Conservation (phyloP, 441 rosid genomes). For the Jatropha podagrica region DNA sequence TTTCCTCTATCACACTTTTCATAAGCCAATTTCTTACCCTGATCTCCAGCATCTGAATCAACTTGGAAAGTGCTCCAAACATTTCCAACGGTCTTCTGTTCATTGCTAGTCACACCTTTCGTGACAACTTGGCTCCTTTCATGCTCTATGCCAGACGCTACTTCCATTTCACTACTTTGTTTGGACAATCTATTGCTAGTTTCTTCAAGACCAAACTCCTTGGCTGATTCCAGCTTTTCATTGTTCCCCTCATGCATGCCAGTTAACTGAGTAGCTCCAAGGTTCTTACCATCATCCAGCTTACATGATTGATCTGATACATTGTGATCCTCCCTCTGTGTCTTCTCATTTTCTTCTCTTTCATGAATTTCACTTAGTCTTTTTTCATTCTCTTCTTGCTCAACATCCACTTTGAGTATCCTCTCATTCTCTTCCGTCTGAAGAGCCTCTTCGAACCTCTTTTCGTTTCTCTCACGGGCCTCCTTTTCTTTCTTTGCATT, state of each 20-base stretch:
- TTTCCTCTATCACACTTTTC: constrained; percentile 35
- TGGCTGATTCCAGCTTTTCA: constrained; percentile 28
- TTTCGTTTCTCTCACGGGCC: constrained; percentile 27
- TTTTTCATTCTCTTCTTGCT: constrained; percentile 38
- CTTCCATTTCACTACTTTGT: constrained; percentile 28
- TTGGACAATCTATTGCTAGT: constrained; percentile 27
- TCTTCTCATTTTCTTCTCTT: constrained; percentile 38
- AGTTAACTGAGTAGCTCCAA: constrained; percentile 25
- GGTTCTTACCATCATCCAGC: constrained; percentile 26
- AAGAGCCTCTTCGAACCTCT: constrained; percentile 16
- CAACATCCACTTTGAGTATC: constrained; percentile 28
- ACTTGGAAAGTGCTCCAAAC: constrained; percentile 20
- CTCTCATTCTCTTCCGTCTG: constrained; percentile 24
- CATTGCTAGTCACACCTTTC: constrained; percentile 27
- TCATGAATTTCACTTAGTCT: constrained; percentile 32
- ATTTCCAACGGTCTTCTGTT: constrained; percentile 37
- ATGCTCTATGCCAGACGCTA: constrained; percentile 29
- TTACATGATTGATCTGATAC: constrained; percentile 18
- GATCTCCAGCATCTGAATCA: constrained; percentile 31
- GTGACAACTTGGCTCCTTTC: constrained; percentile 17
- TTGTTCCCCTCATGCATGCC: constrained; percentile 29
- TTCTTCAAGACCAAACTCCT: constrained; percentile 33
- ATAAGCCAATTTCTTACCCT: constrained; percentile 34
- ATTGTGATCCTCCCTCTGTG: constrained; percentile 17
- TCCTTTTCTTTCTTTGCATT: constrained; percentile 36